Base-by-base conservation (phyloP, 176 grass and related monocot genomes). In the Aegilops tauschii region DNA sequence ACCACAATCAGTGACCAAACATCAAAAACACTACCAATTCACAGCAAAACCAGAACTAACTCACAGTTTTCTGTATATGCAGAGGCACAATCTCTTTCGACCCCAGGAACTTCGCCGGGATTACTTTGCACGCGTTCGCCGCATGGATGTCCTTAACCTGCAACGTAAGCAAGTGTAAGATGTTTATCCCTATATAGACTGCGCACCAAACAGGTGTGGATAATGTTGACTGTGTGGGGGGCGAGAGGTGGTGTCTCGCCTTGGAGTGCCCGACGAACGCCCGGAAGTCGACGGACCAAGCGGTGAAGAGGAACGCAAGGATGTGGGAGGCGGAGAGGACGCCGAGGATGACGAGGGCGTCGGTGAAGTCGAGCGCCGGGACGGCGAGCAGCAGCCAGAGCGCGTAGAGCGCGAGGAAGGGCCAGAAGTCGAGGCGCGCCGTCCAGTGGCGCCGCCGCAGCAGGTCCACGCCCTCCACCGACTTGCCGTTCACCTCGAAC, bases 31-130 rank as follows among this genome's bases (percentile, higher is more conserved):
- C 25, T 36, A 64, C 31, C 20, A 80, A 1, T 65, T 72, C 2
- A 73, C 12, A 40, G 59, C 10, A 59, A 83, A 84, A 76, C 4
- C 18, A 45, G 14, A 27, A 44, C 9, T 31, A 77, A 88, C 94
- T 94, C 90, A 99, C 97, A 88, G 83, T 86, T 88, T 18, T 93
- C 82, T 87, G 80, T 59, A 77, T 88, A 82, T 90, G 89, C 84
- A 99, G 89, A 3, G 90, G 87, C 20, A 96, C 92, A n/a, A 99
- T 94, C 85, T 99, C 97, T 92, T 99, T 99, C 28, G 94, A 89
- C 20, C 97, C 94, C 10, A 90, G 93, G 90, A 99, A 99, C 65
- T 96, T 96, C 9, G 97, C 87, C 0, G 97, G 97, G 42, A 88
- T 94, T 80, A 99, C 88, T 81, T 99, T 99, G 85, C 97, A 99